Evolutionary conservation across 2,329 filamentous ascomycete species (phyloP).

Genomic region (Fusarium tanahbumbuense): DNA sequence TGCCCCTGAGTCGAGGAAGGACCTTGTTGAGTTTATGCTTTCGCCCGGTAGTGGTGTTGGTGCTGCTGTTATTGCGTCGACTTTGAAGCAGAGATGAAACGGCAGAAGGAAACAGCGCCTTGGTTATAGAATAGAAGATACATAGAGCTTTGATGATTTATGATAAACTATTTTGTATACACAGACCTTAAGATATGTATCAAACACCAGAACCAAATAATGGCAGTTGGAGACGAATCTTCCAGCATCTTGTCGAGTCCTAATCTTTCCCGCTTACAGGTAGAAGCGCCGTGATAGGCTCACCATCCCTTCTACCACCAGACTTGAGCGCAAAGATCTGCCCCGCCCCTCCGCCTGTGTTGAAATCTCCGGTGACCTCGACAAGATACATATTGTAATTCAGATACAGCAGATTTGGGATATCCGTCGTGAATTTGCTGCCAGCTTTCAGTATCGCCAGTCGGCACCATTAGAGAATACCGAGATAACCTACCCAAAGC

Average conservation of each 20-base stretch:
- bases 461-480: rapidly evolving
- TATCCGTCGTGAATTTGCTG: neutral
- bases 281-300: constrained; percentile 10
- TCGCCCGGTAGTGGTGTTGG: constrained; percentile 13
- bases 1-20: rapidly evolving
- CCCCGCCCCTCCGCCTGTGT: neutral
- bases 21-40: neutral
- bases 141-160: neutral
- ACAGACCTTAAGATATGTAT: rapidly evolving
- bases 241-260: neutral
- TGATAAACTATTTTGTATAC: neutral
- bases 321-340: constrained; percentile 6
- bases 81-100: neutral
- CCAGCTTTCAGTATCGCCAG: neutral
- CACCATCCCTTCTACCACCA: neutral
- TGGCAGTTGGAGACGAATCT: rapidly evolving
- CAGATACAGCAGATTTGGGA: neutral
- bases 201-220: rapidly evolving
- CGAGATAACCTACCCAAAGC: neutral
- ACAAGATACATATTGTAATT: constrained; percentile 15
- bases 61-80: constrained; percentile 15
- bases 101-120: neutral
- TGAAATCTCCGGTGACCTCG: constrained; percentile 12
- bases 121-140: neutral
- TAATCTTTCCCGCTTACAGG: neutral